Conservation (phyloP, 228 moss, liverwort and hornwort genomes). For the Sphagnum fallax region DNA sequence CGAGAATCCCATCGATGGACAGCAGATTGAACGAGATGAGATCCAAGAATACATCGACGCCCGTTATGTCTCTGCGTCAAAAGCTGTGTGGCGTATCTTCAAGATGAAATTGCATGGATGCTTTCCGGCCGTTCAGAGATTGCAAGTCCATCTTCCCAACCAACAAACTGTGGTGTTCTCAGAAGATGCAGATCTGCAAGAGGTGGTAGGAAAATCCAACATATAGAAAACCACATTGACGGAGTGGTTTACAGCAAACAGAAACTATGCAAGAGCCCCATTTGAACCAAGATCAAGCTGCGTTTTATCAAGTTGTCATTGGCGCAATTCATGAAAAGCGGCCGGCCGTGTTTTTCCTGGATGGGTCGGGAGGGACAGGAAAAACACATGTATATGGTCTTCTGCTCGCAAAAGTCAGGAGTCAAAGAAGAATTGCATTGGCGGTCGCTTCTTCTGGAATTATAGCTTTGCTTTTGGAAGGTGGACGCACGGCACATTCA, state of each 20-base stretch:
- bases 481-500: constrained; percentile 13
- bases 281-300: too few relatives aligned
- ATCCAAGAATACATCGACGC: not conserved
- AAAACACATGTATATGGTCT: constrained; percentile 12
- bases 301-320: not conserved
- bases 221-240: not conserved
- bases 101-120: not conserved
- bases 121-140: not conserved
- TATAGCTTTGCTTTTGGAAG: constrained; percentile 7
- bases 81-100: constrained; percentile 1
- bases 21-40: not conserved
- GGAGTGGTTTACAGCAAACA: not conserved
- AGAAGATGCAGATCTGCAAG: not conserved
- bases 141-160: constrained; percentile 2
- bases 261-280: constrained; percentile 1
- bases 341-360: not conserved
- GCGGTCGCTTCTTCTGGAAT: constrained; percentile 17
- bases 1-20: not conserved
- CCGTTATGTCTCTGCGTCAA: not conserved
- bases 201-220: not conserved
- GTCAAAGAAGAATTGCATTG: constrained; percentile 3
- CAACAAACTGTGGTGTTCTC: constrained; percentile 1
- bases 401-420: constrained; percentile 1
- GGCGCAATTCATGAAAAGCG: not conserved
- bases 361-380: constrained; percentile 10